phyloP scores from a whole-genome alignment of 768 basidiomycete species.

The Coprinellus aureogranulatus region DNA sequence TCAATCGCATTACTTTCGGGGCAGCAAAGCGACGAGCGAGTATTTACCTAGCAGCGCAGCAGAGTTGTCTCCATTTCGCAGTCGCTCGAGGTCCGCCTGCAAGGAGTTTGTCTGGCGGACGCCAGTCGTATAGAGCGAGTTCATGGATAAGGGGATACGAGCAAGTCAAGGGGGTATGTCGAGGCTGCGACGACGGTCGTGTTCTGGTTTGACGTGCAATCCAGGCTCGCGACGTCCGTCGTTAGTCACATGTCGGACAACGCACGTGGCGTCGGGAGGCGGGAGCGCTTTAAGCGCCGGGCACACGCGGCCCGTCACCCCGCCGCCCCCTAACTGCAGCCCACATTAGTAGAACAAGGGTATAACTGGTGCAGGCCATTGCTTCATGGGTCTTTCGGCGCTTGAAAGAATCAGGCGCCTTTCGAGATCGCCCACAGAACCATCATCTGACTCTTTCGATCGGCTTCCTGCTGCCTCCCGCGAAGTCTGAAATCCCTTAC shows the following conservation, averaged over 20 bases:
- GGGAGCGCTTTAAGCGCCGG: background rate
- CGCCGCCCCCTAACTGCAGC: too few species aligned
- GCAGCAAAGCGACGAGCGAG: too few species aligned
- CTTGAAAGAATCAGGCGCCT: background rate
- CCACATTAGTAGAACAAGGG: too few species aligned
- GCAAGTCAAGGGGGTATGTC: background rate
- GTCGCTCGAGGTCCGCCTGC: conserved; percentile 79
- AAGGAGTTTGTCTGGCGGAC: conserved; percentile 89
- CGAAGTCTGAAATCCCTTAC: too few species aligned
- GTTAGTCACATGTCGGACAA: background rate
- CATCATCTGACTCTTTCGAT: background rate
- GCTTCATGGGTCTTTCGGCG: background rate
- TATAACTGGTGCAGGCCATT: background rate
- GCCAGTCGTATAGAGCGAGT: conserved; percentile 91
- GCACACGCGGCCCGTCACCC: background rate
- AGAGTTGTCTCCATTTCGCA: conserved; percentile 78
- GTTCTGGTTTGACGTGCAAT: background rate
- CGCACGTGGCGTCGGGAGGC: background rate
- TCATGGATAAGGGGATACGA: conserved; percentile 58
- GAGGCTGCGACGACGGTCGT: background rate
- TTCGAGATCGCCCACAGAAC: background rate
- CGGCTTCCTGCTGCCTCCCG: too few species aligned
- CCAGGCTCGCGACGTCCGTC: background rate
- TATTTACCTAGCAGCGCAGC: conserved; percentile 78
- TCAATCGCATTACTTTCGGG: conserved; percentile 9